Percentiles rank a stretch among this genome's conserved stretches.
phyloP scores from a whole-genome alignment of 2,329 filamentous ascomycete species.

The Stagonosporopsis chrysanthemi region DNA sequence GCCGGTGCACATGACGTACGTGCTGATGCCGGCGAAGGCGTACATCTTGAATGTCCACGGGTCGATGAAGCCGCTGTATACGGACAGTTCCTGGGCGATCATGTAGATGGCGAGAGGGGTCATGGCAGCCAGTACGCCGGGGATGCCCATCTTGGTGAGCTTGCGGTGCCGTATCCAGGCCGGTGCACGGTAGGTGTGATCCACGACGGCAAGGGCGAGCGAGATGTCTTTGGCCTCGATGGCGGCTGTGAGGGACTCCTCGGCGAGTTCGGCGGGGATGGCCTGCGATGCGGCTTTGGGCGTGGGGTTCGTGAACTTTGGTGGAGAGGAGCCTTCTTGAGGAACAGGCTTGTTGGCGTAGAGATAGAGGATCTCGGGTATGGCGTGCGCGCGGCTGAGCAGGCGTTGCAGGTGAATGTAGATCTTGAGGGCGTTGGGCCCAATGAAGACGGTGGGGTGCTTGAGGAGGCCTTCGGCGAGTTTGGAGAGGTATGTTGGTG shows the following conservation, averaged over 20 bases:
- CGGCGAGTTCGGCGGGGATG: conserved; percentile 73
- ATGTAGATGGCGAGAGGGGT: conserved; percentile 74
- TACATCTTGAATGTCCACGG: conserved; percentile 75
- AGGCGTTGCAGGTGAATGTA: conserved; percentile 81
- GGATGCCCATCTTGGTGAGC: conserved; percentile 68
- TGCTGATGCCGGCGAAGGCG: conserved; percentile 79
- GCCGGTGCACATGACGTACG: conserved; percentile 82
- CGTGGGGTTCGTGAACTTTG: conserved; percentile 58
- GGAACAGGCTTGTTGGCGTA: conserved; percentile 85
- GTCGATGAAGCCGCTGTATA: conserved; percentile 79
- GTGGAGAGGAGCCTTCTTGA: conserved; percentile 61
- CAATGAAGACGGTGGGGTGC: conserved; percentile 81
- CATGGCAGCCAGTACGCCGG: conserved; percentile 62
- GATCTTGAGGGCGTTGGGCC: conserved; percentile 71
- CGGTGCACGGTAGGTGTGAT: conserved; percentile 70
- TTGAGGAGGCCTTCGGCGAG: conserved; percentile 74
- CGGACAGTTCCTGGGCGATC: conserved; percentile 71
- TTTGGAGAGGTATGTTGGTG: conserved; percentile 55
- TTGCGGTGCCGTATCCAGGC: conserved; percentile 74
- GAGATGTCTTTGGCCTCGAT: conserved; percentile 80
- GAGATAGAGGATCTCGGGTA: conserved; percentile 80
- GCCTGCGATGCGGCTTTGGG: conserved; percentile 75
- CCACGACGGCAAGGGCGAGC: conserved; percentile 77
- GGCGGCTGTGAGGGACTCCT: conserved; percentile 78
- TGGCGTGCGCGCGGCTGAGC: conserved; percentile 74